These are phyloP conservation scores for Berberis vulgaris DNA, from an alignment of 164 flowering plant genomes.

Conservation along the genomic window DNA sequence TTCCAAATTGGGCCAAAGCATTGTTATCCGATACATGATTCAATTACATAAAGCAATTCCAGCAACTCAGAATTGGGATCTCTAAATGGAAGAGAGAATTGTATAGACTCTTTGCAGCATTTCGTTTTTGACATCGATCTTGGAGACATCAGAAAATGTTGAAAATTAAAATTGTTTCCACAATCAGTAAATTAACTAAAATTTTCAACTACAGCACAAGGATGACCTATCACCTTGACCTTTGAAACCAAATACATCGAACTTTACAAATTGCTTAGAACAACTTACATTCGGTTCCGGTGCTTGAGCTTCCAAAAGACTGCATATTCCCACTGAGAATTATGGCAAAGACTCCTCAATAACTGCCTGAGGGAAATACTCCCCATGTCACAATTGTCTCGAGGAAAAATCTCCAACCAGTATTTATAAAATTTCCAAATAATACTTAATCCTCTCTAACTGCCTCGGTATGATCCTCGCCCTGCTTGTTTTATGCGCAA, in stretches of 20 bases:
- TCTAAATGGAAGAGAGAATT: no score
- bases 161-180: no score
- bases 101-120: no score
- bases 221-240: background rate
- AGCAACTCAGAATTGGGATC: no score
- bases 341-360: slow-evolving; percentile 50
- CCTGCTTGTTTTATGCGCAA: slow-evolving; percentile 79
- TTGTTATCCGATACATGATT: no score
- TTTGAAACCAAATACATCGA: background rate
- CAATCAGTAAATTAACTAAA: no score
- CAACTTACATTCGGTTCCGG: slow-evolving; percentile 47
- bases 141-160: no score
- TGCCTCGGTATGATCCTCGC: slow-evolving; percentile 71
- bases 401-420: slow-evolving; percentile 1
- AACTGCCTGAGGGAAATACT: slow-evolving; percentile 39
- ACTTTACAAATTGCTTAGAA: background rate
- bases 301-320: slow-evolving; percentile 77
- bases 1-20: no score
- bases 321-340: slow-evolving; percentile 75
- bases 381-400: slow-evolving; percentile 33
- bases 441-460: slow-evolving; percentile 32
- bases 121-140: no score
- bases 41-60: no score
- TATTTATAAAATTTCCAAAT: background rate
- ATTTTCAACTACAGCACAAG: no score